Base-by-base conservation (phyloP, 164 flowering plant genomes). In the Tetrastigma voinierianum region DNA sequence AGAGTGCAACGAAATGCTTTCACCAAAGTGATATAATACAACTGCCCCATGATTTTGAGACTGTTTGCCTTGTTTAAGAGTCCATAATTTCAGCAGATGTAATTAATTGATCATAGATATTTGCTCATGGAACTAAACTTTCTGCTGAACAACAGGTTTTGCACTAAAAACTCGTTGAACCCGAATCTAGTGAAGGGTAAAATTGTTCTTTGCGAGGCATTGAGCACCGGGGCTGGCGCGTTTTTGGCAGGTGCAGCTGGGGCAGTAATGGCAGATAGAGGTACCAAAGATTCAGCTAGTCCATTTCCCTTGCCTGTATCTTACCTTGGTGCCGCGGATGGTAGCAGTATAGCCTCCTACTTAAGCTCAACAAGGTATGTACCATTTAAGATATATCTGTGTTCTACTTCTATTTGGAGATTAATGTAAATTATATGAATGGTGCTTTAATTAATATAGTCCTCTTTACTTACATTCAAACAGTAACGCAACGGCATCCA, bases 191-290 rank as follows among this genome's bases (percentile, higher is more conserved):
- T 86, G 54, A 76, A 70, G 46, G 91, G 87, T 0, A 87, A 79
- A 67, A 85, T 89, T 46, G 79, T 89, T 40, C 21, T 89, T 0
- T 89, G 91, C 49, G 88, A 84, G 17, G 10, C 2, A 0, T 2
- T 57, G 2, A 24, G 1, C 12, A 0, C 0, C 1, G 80, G 72
- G 15, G 21, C 9, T 2, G 51, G 19, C 10, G 21, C 72, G 9
- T 46, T 77, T 3, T 1, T 5, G 0, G 77, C 76, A 1, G 82
- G 82, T 57, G 90, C 88, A 16, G 58, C 57, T 23, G 90, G 88
- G 15, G 47, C 75, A 2, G 25, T 89, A 2, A 68, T 72, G 78
- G 67, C 55, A 15, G 80, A 66, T 52, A 46, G 0, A 3, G 57
- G 58, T 0, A n/a, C 11, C 25, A 43, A 9, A 11, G 86, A 85